Percentiles rank a stretch among this genome's conserved stretches.
Conservation (phyloP, 179 eudicot genomes). For the Amaranthus tricolor region DNA sequence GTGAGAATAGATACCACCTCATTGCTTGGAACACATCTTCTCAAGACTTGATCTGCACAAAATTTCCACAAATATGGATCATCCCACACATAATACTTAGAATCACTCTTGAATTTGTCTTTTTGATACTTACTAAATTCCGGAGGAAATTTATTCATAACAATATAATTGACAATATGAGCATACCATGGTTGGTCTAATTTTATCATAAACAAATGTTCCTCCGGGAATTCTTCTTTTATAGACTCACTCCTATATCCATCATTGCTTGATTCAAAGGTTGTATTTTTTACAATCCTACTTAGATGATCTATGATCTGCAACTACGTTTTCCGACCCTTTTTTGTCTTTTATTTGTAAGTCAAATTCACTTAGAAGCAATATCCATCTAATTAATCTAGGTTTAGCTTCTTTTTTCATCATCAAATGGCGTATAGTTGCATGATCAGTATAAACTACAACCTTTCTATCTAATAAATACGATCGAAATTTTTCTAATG, state of each 20-base stretch:
- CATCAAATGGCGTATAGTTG: no score
- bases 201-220: neutral
- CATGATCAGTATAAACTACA: neutral
- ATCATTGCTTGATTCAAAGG: neutral
- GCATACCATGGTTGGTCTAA: neutral
- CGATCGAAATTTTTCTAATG: neutral
- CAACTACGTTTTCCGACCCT: neutral
- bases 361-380: neutral
- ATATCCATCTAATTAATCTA: neutral
- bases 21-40: neutral
- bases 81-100: conserved; percentile 17
- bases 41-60: conserved; percentile 9
- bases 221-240: neutral
- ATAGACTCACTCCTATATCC: neutral
- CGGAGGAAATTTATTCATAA: neutral
- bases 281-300: neutral
- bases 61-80: conserved; percentile 16
- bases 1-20: neutral
- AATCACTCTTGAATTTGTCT: neutral
- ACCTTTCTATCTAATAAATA: neutral
- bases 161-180: neutral
- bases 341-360: no score
- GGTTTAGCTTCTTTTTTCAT: neutral
- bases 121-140: neutral
- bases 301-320: neutral